Conservation (phyloP, 2,329 filamentous ascomycete species). For the Trichoderma cornu-damae region DNA sequence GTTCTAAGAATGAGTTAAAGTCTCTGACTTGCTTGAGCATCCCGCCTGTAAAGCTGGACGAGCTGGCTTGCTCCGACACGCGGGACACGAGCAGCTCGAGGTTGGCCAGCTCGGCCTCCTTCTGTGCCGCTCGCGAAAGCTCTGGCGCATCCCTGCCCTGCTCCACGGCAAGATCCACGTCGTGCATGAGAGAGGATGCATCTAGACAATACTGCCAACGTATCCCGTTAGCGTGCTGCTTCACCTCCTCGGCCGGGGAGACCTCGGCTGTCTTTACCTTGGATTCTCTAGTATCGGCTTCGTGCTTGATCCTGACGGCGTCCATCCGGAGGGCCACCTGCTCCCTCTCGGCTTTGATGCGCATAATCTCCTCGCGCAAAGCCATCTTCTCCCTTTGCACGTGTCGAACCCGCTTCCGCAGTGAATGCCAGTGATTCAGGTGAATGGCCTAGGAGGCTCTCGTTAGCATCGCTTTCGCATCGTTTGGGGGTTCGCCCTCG, state of each 20-base stretch:
- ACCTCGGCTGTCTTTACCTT: conserved; percentile 38
- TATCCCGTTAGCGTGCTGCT: background rate
- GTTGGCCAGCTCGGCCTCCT: conserved; percentile 49
- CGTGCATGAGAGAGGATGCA: conserved; percentile 55
- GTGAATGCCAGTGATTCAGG: conserved; percentile 53
- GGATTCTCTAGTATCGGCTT: conserved; percentile 48
- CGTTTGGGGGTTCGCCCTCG: no score
- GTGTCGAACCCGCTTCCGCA: conserved; percentile 53
- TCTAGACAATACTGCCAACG: conserved; percentile 41
- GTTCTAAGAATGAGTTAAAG: conserved; percentile 60
- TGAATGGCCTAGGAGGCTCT: conserved; percentile 46
- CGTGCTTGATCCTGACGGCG: conserved; percentile 55
- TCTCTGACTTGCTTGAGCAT: conserved; percentile 52
- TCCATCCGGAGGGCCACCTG: conserved; percentile 60
- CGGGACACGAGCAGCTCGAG: conserved; percentile 53
- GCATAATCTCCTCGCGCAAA: conserved; percentile 56
- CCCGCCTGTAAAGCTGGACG: conserved; percentile 45
- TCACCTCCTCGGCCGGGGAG: background rate
- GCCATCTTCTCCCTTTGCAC: conserved; percentile 53
- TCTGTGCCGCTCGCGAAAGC: conserved; percentile 42
- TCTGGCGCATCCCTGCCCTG: conserved; percentile 46
- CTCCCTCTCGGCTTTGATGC: conserved; percentile 54
- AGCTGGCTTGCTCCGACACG: conserved; percentile 50
- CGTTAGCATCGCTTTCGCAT: background rate
- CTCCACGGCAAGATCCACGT: conserved; percentile 55